Conservation (phyloP, 2,329 filamentous ascomycete genomes). For the Endoconidiophora laricicola region DNA sequence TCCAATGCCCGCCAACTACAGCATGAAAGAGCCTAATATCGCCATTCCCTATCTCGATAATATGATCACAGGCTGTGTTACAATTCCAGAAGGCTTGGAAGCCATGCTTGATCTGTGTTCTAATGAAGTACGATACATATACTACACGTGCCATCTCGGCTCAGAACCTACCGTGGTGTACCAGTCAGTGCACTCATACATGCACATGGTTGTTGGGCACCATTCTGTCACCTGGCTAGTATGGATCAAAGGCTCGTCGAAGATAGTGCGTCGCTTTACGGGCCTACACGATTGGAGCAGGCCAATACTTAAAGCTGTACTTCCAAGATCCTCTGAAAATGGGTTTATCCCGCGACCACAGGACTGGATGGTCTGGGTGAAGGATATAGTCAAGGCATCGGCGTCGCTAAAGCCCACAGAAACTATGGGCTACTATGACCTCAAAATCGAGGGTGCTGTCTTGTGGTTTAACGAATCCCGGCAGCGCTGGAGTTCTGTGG, state of each 20-base stretch:
- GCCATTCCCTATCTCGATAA: background rate
- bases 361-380: conserved; percentile 7
- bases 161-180: conserved; percentile 5
- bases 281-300: background rate
- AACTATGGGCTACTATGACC: conserved; percentile 1
- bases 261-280: background rate
- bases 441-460: background rate
- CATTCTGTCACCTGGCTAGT: conserved; percentile 12
- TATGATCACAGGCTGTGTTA: background rate
- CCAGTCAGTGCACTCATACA: background rate
- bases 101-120: conserved; percentile 7
- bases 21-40: background rate
- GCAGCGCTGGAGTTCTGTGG: conserved; percentile 4
- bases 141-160: background rate
- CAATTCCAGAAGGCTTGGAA: background rate
- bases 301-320: conserved; percentile 4
- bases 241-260: conserved; percentile 6
- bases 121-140: background rate
- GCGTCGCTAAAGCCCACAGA: background rate
- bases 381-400: background rate
- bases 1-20: too few species aligned
- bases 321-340: background rate
- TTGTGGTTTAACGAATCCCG: too few species aligned
- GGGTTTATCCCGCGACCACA: background rate
- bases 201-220: conserved; percentile 10